Evolutionary conservation across 2,329 filamentous ascomycete genomes (phyloP).

Genomic region (Pseudogymnoascus sp.): DNA sequence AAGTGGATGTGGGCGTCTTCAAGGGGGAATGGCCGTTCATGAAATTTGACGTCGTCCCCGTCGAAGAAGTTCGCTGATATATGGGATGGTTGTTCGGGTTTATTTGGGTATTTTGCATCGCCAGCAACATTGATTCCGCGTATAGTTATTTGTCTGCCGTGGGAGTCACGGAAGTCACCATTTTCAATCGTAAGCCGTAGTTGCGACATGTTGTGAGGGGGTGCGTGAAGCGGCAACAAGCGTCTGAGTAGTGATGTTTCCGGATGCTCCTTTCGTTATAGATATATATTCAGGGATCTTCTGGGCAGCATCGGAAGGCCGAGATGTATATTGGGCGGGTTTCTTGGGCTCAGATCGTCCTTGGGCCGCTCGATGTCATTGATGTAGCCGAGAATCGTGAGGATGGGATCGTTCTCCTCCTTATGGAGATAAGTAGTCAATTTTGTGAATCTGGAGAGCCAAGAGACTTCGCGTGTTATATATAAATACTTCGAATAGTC

Average conservation of each 20-base stretch:
- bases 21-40: conserved; percentile 73
- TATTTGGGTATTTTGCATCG: conserved; percentile 82
- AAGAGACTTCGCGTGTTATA: not conserved
- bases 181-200: conserved; percentile 80
- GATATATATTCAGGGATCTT: not conserved
- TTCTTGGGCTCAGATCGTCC: not conserved
- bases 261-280: not conserved
- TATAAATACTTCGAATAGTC: not conserved
- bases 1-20: conserved; percentile 84
- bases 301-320: not conserved
- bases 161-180: conserved; percentile 70
- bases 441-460: not conserved
- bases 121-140: conserved; percentile 91
- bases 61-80: conserved; percentile 77
- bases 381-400: not conserved
- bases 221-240: not conserved
- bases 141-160: conserved; percentile 79
- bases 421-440: not conserved
- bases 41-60: conserved; percentile 84
- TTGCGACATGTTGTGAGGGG: conserved; percentile 51
- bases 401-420: not conserved
- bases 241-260: not conserved
- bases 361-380: not conserved
- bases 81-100: conserved; percentile 76
- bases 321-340: not conserved